Conservation (phyloP, 352 stramenopile genomes). For the Saprolegnia parasitica region DNA sequence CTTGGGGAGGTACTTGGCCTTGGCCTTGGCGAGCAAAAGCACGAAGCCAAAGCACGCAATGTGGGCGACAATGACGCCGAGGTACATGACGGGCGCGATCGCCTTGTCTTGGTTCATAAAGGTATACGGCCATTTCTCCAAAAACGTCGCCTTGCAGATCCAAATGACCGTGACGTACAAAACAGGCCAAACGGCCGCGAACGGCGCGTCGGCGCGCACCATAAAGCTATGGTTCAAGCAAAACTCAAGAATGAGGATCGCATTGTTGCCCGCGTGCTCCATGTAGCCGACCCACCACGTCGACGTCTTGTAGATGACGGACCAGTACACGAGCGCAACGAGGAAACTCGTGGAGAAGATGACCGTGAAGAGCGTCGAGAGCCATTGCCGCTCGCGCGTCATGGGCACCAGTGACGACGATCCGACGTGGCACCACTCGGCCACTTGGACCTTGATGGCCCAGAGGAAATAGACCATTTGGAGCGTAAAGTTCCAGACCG, state of each 20-base stretch:
- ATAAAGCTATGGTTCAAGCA: neutral
- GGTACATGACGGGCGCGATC: neutral
- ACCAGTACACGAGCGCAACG: slow-evolving; percentile 22
- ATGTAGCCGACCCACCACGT: slow-evolving; percentile 10
- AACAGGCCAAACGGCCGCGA: neutral
- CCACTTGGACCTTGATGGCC: slow-evolving; percentile 3
- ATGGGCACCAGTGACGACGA: neutral
- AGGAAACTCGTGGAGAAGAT: slow-evolving; percentile 25
- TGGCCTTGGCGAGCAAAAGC: slow-evolving; percentile 4
- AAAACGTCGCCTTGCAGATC: neutral
- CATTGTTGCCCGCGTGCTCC: slow-evolving; percentile 22
- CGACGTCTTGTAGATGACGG: slow-evolving; percentile 2
- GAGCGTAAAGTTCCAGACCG: slow-evolving; percentile 24
- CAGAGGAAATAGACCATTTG: slow-evolving; percentile 21
- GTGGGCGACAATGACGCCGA: neutral
- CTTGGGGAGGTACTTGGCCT: neutral
- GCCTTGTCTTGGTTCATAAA: slow-evolving; percentile 11
- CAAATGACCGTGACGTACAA: slow-evolving; percentile 10
- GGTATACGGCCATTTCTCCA: slow-evolving; percentile 1
- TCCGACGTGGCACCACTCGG: neutral
- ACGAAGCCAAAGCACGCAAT: slow-evolving; percentile 3
- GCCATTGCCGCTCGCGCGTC: neutral
- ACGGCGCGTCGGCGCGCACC: neutral
- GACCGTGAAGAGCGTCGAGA: slow-evolving; percentile 20
- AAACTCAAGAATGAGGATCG: slow-evolving; percentile 23